Base-by-base conservation (phyloP, 1,284 basidiomycete genomes). In the Microbotryum intermedium region DNA sequence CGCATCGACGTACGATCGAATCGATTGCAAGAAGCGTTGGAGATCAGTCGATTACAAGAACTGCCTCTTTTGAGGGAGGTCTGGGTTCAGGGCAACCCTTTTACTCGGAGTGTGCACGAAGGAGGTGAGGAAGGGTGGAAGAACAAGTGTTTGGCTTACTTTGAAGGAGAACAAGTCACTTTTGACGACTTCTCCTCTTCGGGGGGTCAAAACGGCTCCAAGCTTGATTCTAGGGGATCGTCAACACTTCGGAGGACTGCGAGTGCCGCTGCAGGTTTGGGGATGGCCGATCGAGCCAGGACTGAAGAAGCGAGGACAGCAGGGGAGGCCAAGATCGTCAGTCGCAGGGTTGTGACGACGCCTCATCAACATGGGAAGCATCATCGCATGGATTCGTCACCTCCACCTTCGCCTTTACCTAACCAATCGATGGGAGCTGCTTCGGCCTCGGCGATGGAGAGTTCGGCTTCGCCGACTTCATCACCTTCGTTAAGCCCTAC, bases 1-100 rank as follows among this genome's bases (percentile, higher is more conserved):
- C 82, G 88, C 20, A 80, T 97, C 28, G 93, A 98, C 73, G 77
- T 97, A n/a, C 82, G 92, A 6, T 73, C 79, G 52, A 98, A 97
- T 69, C 75, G 81, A 49, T 78, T 98, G 46, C 82, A 85, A 50
- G 94, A 97, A 67, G 83, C 82, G 43, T 83, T 84, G 16, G 94
- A 98, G 74, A 79, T 97, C 2, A 88, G 90, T 2, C 79, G 94
- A 26, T 78, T 98, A 21, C 85, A 89, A 0, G 80, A 82, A 6
- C 77, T 97, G 43, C 88, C 89, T 9, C 81, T 86, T 67, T 81
- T 95, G 60, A 68, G 77, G 9, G 84, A 89, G 67, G 78, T 95
- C 1, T 90, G 84, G 83, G 78, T 90, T 20, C 82, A 85, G 57
- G 85, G 84, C 3, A 95, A 95, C 70, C 87, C 86, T 0, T 82